Evolutionary conservation across 1,284 basidiomycete genomes (phyloP), one percentile per base, ranked within the genome.

Genomic region (Microbotryum violaceum): DNA sequence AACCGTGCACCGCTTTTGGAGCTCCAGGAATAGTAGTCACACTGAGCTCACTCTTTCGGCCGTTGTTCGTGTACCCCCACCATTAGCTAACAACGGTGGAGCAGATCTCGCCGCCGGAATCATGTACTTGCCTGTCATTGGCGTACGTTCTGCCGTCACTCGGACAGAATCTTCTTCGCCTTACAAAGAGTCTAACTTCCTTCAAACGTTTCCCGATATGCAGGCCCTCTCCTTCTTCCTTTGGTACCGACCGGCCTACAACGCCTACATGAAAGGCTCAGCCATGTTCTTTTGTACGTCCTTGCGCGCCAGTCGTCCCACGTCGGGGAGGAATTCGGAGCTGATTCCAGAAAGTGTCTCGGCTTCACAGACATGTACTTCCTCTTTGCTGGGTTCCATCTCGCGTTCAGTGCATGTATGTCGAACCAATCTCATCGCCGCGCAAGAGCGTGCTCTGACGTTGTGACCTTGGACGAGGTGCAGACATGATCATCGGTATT

Each of bases 331-430:
- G 37, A 42, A 42, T 42, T 42, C 12, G 37, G 12, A 42, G 14
- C 37, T 42, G 16, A 42, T 16, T 42, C 4, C 14, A 18, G 18
- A 18, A 18, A 5, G 1, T 18, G 12, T 42, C 12, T 42, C 37
- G 66, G 72, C 65, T 73, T 74, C 64, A 48, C 74, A 92, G 92
- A 96, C 79, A 78, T 92, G 67, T 97, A 89, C 81, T 94, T 94
- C 80, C 83, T 96, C 77, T 97, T 97, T 77, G 82, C 85, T 60
- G 93, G 90, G 42, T 96, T 88, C 81, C 92, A 98, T 77, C 80
- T 97, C 61, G 79, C 89, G 88, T 88, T 64, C 74, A 91, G 72
- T 93, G 89, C 78, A 88, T 89, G 87, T 70, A 60, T 33, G 60
- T 54, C 70, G 62, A 60, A 25, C 25, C 23, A 8, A 29, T 20